A percentile compares a stretch with the other conserved stretches of the same genome.
phyloP scores from a whole-genome alignment of 306 rosid species.

The Rosa chinensis region DNA sequence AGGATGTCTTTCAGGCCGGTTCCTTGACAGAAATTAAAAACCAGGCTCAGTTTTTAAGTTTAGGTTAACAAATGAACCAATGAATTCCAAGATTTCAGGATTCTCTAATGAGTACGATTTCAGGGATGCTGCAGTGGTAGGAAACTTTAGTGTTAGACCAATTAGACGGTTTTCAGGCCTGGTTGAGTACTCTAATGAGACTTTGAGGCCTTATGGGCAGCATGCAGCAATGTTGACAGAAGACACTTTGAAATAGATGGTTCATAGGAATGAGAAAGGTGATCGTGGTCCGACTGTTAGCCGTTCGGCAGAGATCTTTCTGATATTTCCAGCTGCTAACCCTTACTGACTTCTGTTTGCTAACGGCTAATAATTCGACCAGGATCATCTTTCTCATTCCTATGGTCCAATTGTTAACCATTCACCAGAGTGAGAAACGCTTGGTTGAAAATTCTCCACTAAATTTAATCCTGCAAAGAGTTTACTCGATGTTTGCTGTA shows the following conservation, averaged over 20 bases:
- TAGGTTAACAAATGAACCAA: conserved; percentile 48
- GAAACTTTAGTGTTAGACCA: conserved; percentile 22
- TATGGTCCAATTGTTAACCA: conserved; percentile 2
- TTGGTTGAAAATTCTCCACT: not conserved
- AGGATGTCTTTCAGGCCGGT: not conserved
- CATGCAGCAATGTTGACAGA: conserved; percentile 69
- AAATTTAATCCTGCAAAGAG: not conserved
- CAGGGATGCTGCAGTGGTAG: conserved; percentile 31
- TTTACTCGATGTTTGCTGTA: not conserved
- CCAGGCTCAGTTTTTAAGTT: conserved; percentile 28
- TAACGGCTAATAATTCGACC: not conserved
- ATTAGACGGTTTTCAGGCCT: conserved; percentile 34
- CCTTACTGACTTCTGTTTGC: conserved; percentile 47
- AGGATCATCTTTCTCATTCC: not conserved
- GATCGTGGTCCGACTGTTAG: conserved; percentile 59
- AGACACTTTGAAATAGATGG: conserved; percentile 45
- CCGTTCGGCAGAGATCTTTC: conserved; percentile 60
- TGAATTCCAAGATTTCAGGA: conserved; percentile 31
- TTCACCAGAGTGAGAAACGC: not conserved
- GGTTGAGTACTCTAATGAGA: conserved; percentile 26
- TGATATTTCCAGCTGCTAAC: conserved; percentile 83
- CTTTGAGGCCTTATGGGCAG: conserved; percentile 80
- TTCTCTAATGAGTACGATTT: conserved; percentile 34
- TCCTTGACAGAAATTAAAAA: conserved; percentile 12
- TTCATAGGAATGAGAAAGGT: conserved; percentile 34